Evolutionary conservation across 495 filamentous ascomycete genomes (phyloP), one percentile per base, ranked within the genome.

Genomic region (Penicillium egyptiacum): DNA sequence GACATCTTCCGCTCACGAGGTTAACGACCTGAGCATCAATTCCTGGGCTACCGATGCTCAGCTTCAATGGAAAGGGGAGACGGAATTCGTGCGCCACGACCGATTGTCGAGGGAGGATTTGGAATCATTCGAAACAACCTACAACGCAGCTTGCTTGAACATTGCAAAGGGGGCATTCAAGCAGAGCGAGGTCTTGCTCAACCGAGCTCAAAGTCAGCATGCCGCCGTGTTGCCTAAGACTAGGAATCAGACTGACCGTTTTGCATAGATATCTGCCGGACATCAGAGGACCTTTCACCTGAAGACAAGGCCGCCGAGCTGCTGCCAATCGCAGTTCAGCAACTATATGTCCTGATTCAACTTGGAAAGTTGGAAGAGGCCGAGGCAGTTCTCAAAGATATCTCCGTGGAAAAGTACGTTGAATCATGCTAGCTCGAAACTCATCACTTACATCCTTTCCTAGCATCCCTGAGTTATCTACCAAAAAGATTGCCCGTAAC

Each of bases 111-210:
- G 86, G 56, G 90, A 91, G 54, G 90, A 96, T 64, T 70, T 96
- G 44, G 91, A 97, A 66, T 86, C 87, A 4, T 98, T 98, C 62
- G 94, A 98, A 72, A 95, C 88, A 5, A 83, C 91, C 0, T 98
- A 92, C 73, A 98, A 98, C 76, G 86, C 88, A 8, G 95, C 92
- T 22, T 98, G 93, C 68, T 82, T 82, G 42, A 88, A 86, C 67
- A 88, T 98, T 66, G 90, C 91, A 10, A 80, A 86, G 57, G 89
- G 88, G 11, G 90, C 92, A 60, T 82, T 92, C 48, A 75, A 69
- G 19, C 85, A 92, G 64, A 91, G 84, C 5, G 84, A 88, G 52
- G 70, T 96, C 17, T 77, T 98, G 43, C 74, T 99, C 33, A 92
- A 89, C 74, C 83, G 91, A 52, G 88, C 95, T 10, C 87, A 85